Percentiles rank a stretch among this genome's conserved stretches.
Conservation (phyloP, 2,329 filamentous ascomycete species). For the Raffaelea ambrosiae region DNA sequence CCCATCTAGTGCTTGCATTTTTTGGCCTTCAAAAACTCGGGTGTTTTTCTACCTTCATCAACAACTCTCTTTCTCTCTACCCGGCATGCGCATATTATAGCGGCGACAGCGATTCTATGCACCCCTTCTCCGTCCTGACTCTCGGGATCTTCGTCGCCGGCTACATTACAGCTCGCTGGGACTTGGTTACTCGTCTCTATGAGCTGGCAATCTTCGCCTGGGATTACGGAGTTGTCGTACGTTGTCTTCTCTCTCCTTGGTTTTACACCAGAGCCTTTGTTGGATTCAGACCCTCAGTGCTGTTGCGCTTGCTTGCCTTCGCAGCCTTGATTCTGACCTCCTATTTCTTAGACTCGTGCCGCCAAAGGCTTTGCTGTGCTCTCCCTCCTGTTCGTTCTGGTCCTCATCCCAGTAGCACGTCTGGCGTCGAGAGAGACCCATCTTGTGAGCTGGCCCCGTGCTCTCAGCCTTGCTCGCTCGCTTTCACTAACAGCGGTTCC, state of each 20-base stretch:
- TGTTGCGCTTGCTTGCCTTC: neutral
- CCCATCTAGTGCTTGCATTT: too few relatives aligned
- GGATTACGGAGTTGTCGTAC: constrained; percentile 94
- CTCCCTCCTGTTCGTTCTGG: constrained; percentile 73
- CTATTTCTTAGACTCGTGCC: constrained; percentile 59
- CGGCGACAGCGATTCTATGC: constrained; percentile 59
- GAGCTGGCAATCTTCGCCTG: constrained; percentile 95
- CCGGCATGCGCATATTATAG: constrained; percentile 34
- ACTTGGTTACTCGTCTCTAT: constrained; percentile 92
- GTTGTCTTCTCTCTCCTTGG: constrained; percentile 18
- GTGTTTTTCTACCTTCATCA: too few relatives aligned
- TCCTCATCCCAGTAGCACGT: constrained; percentile 76
- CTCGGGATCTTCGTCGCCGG: constrained; percentile 98
- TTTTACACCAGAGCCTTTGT: neutral
- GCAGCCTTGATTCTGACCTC: neutral
- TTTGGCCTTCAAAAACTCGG: too few relatives aligned
- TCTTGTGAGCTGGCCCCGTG: constrained; percentile 54
- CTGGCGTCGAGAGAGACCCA: constrained; percentile 73
- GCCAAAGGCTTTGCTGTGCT: constrained; percentile 78
- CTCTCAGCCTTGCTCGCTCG: constrained; percentile 2
- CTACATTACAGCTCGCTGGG: constrained; percentile 99
- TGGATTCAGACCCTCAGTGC: too few relatives aligned
- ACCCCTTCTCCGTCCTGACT: constrained; percentile 93
- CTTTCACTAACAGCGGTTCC: neutral
- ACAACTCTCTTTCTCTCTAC: neutral